Evolutionary conservation across 768 basidiomycete species (phyloP).

Genomic region (Serendipita vermifera): DNA sequence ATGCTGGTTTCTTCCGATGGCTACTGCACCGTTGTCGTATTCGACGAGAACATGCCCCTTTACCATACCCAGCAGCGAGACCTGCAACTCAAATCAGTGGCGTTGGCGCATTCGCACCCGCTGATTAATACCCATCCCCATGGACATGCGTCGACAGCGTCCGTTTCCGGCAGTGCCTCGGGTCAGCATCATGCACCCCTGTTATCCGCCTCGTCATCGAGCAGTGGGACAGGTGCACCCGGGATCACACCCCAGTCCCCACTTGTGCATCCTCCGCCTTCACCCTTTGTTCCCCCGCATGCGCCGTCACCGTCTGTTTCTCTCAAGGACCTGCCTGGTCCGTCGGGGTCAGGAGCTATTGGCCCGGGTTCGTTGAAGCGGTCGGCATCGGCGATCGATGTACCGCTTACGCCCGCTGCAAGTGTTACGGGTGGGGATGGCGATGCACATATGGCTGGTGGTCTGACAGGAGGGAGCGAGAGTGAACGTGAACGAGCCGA

Average conservation of each 20-base stretch:
- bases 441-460: constrained; percentile 16
- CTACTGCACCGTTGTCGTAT: constrained; percentile 89
- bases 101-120: constrained; percentile 66
- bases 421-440: constrained; percentile 21
- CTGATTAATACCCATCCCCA: constrained; percentile 30
- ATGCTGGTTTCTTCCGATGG: constrained; percentile 89
- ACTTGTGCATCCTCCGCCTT: constrained; percentile 19
- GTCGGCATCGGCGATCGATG: background rate
- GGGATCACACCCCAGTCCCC: constrained; percentile 16
- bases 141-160: constrained; percentile 30
- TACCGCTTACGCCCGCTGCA: constrained; percentile 22
- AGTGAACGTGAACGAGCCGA: constrained; percentile 18
- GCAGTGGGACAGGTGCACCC: constrained; percentile 18
- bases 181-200: constrained; percentile 23
- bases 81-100: constrained; percentile 82
- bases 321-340: background rate
- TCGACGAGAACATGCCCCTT: constrained; percentile 84
- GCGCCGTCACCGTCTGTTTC: constrained; percentile 21
- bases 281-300: constrained; percentile 24
- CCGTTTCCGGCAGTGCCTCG: constrained; percentile 19
- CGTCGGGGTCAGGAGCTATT: background rate
- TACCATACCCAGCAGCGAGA: constrained; percentile 86
- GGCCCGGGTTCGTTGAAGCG: background rate
- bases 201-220: constrained; percentile 24
- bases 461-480: constrained; percentile 12